A percentile compares a stretch with the other conserved stretches of the same genome.
Evolutionary conservation across 2,329 filamentous ascomycete species (phyloP).

Genomic region (Colletotrichum simmondsii): DNA sequence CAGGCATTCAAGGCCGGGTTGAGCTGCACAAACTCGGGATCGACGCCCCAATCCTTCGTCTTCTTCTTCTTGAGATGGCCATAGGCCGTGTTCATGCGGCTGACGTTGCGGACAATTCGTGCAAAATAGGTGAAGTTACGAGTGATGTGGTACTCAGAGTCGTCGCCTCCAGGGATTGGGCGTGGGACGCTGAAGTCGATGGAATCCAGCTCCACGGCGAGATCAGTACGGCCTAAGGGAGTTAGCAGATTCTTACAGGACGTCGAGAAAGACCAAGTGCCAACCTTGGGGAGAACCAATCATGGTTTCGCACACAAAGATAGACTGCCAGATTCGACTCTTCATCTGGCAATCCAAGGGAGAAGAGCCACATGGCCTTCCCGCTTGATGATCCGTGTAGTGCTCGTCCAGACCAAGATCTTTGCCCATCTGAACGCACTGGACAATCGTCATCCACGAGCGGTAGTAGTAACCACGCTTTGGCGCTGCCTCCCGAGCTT

Average conservation of each 20-base stretch:
- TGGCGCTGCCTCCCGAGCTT: conserved; percentile 90
- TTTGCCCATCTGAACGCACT: conserved; percentile 92
- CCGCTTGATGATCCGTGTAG: conserved; percentile 79
- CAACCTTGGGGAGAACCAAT: conserved; percentile 92
- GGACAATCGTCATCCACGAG: conserved; percentile 96
- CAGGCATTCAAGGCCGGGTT: conserved; percentile 82
- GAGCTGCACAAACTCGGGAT: conserved; percentile 83
- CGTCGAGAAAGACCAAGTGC: conserved; percentile 20
- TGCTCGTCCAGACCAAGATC: conserved; percentile 92
- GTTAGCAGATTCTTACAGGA: neutral
- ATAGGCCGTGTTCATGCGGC: conserved; percentile 81
- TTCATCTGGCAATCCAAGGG: conserved; percentile 84
- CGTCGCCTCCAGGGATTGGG: conserved; percentile 74
- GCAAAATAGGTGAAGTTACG: conserved; percentile 87
- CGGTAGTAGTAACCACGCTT: conserved; percentile 96
- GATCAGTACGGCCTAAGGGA: conserved; percentile 77
- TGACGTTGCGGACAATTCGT: conserved; percentile 80
- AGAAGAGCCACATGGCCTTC: conserved; percentile 74
- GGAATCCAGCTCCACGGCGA: conserved; percentile 78
- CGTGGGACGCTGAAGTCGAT: conserved; percentile 79
- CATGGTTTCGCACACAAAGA: conserved; percentile 90
- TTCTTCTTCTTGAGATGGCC: conserved; percentile 76
- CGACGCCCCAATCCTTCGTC: conserved; percentile 83
- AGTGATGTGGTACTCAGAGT: conserved; percentile 80
- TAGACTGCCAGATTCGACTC: conserved; percentile 88